phyloP scores from a whole-genome alignment of 2,329 filamentous ascomycete species.

The Diplodia intermedia region DNA sequence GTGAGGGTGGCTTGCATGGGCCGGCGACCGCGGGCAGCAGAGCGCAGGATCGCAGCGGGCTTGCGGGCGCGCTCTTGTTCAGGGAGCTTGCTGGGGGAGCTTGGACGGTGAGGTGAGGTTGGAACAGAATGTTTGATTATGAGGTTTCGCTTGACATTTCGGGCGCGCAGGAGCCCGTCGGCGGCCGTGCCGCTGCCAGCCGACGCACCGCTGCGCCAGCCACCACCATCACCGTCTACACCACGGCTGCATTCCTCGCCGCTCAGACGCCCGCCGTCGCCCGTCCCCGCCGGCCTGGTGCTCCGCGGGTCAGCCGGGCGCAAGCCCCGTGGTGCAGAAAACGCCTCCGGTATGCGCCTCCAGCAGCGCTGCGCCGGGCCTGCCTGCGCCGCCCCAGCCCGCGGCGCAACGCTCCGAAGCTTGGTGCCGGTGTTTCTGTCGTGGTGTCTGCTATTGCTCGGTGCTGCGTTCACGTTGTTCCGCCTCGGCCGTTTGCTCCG shows the following conservation, averaged over 20 bases:
- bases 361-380: not conserved
- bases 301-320: conserved; percentile 14
- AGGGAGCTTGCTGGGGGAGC: conserved; percentile 15
- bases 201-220: conserved; percentile 7
- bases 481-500: conserved; percentile 6
- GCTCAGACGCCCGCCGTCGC: conserved; percentile 11
- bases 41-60: conserved; percentile 20
- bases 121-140: conserved; percentile 33
- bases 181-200: conserved; percentile 13
- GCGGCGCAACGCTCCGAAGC: not conserved
- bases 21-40: not conserved
- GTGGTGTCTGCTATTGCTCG: not conserved
- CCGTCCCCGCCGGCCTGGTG: conserved; percentile 20
- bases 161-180: conserved; percentile 11
- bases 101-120: conserved; percentile 21
- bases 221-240: conserved; percentile 7
- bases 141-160: conserved; percentile 30
- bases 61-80: conserved; percentile 23
- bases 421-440: conserved; percentile 2
- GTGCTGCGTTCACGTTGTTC: not conserved
- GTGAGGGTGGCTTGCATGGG: conserved; percentile 32
- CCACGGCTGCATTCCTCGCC: conserved; percentile 22
- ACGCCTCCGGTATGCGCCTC: conserved; percentile 20
- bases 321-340: conserved; percentile 27
- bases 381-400: too few species aligned